Base-by-base conservation (phyloP, 2,329 filamentous ascomycete genomes). In the Pseudogymnoascus pannorum region DNA sequence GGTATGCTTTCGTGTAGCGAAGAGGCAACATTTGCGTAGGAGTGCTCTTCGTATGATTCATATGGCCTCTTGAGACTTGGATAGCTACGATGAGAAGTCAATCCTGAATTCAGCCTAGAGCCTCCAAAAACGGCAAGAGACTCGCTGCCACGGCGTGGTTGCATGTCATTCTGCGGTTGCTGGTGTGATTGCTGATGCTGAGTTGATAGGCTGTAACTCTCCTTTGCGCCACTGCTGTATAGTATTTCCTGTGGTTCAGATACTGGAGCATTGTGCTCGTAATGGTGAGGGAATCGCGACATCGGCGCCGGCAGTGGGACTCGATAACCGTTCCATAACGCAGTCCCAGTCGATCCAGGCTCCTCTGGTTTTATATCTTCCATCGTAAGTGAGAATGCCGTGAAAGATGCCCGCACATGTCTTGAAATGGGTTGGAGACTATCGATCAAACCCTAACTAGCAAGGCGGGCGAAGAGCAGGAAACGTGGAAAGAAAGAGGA, bases 31-130 rank as follows among this genome's bases (percentile, higher is more conserved):
- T 70, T 69, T 11, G 63, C 66, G 62, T 71, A 73, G 3, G 66
- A 59, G 16, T 65, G 64, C 12, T 68, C 66, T 12, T 72, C 68
- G n/a, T 63, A 66, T 36, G 61, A 62, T 22, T 69, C 66, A 60
- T 68, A 72, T 24, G 67, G 57, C 59, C 71, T 66, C 63, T 73
- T 73, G 40, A 72, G 66, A 5, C 70, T 71, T 35, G 70, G 68
- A 62, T 69, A 72, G 61, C 71, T 72, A 51, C 70, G 67, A 59
- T 71, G 71, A 24, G 65, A 66, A 57, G 65, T 68, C 18, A 72
- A 62, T 38, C 33, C 40, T 22, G 58, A 29, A 60, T 60, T 60
- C 58, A 42, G 5, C 38, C 22, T 42, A 14, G 33, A 29, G 35
- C 29, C 16, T 31, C 35, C 58, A 11, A 48, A 42, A 31, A 31